Base-by-base conservation (phyloP, 116 monocot genomes). In the Thalassia testudinum region DNA sequence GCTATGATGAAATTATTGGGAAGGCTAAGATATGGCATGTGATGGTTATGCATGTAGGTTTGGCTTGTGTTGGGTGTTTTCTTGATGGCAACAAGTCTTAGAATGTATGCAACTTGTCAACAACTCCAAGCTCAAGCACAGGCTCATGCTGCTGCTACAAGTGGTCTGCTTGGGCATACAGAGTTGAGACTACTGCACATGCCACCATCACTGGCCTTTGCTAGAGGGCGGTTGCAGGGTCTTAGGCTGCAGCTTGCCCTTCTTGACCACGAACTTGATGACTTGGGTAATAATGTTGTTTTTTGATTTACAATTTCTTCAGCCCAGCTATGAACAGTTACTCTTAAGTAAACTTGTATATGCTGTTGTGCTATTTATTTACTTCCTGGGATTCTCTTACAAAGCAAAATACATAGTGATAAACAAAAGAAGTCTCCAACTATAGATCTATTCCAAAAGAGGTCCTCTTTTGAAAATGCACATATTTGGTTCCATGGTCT, bases 181-280 rank as follows among this genome's bases (percentile, higher is more conserved):
- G 85, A 86, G 50, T 44, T 88, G 53, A 70, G 81, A 34, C n/a
- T n/a, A n/a, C 44, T 95, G 49, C 89, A 77, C 47, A 63, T 97
- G 59, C 89, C 89, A 37, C 73, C 77, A 5, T 67, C 97, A 12
- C 72, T 95, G 12, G 81, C 81, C 10, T 74, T 95, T 54, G 62
- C 85, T 0, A 76, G 89, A 58, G 97, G 89, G 29, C 55, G 85
- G 8, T 49, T 89, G 47, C 85, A 88, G 24, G 72, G 79, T 42
- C 82, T 97, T 24, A 78, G 89, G 43, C 89, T 97, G 21, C 89
- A 97, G 27, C 82, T 97, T 52, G 82, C 97, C 2, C 81, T 89
- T 49, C 72, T 97, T 30, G 89, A 97, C 51, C 66, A 89, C 23
- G 97, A 97, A 24, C 85, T 97, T 66, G 89, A 97, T 52, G 93